A percentile compares a stretch with the other conserved stretches of the same genome.
These are phyloP conservation scores for Amanita exitialis DNA, from an alignment of 768 basidiomycete species.

Conservation along the genomic window DNA sequence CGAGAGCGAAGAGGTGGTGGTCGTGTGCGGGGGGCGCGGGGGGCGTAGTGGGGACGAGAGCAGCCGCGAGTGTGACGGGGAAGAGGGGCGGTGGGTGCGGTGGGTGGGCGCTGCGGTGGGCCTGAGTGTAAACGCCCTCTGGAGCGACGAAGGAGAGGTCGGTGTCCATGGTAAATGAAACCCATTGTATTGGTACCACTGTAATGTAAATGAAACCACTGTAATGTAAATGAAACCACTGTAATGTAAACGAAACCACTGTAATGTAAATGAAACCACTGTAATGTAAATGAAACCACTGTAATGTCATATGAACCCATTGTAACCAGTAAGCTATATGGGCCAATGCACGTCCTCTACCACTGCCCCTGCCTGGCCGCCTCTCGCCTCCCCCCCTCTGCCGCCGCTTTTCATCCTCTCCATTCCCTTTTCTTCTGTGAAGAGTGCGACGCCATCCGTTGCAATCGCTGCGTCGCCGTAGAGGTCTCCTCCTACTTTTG, in stretches of 20 bases:
- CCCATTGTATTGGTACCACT: no score
- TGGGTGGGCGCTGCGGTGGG: conserved; percentile 56
- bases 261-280: no score
- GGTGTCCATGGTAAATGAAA: no score
- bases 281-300: no score
- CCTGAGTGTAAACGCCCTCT: conserved; percentile 83
- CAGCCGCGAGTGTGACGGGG: conserved; percentile 51
- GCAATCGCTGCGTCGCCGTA: conserved; percentile 83
- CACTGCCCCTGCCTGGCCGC: conserved; percentile 70
- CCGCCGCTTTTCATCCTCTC: conserved; percentile 74
- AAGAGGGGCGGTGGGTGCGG: conserved; percentile 28
- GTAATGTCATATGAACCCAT: no score
- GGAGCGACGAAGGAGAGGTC: conserved; percentile 22
- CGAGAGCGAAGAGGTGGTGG: conserved; percentile 54
- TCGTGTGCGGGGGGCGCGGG: conserved; percentile 53
- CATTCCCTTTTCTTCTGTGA: conserved; percentile 93
- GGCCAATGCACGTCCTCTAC: conserved; percentile 45
- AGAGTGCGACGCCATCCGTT: conserved; percentile 93
- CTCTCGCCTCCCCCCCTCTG: conserved; percentile 68
- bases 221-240: no score
- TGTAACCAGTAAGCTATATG: no score
- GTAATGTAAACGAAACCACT: no score
- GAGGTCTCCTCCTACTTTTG: conserved; percentile 98
- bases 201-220: no score
- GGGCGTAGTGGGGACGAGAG: conserved; percentile 54